A percentile compares a stretch with the other conserved stretches of the same genome.
Evolutionary conservation across 2,329 filamentous ascomycete genomes (phyloP).

Genomic region (Penicillium glabrum): DNA sequence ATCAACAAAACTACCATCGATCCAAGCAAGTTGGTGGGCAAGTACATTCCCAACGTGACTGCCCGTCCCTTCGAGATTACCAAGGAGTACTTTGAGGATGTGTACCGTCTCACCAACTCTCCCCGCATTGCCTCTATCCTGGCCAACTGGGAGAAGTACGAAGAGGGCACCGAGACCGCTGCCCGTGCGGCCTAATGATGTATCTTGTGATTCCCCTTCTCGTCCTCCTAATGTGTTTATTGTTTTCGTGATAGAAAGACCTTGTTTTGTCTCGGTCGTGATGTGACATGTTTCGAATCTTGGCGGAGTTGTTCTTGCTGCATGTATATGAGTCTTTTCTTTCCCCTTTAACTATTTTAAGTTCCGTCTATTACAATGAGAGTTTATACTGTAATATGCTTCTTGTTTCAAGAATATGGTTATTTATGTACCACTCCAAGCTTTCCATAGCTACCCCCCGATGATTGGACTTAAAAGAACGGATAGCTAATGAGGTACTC

Average conservation of each 20-base stretch:
- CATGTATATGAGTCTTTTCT: conserved; percentile 21
- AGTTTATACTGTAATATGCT: too few species aligned
- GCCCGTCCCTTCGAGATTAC: conserved; percentile 92
- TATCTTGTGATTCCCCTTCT: conserved; percentile 18
- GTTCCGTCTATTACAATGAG: not conserved
- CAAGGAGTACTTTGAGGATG: conserved; percentile 99
- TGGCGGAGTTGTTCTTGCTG: conserved; percentile 20
- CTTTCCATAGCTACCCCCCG: too few species aligned
- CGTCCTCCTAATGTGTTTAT: conserved; percentile 13
- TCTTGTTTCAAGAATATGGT: too few species aligned
- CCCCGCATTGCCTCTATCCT: conserved; percentile 58
- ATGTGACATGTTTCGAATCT: conserved; percentile 25
- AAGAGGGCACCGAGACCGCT: conserved; percentile 36
- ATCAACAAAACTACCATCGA: conserved; percentile 99
- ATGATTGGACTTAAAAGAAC: too few species aligned
- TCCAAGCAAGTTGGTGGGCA: conserved; percentile 91
- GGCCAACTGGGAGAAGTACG: conserved; percentile 81
- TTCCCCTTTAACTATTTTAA: not conserved
- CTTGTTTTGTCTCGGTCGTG: conserved; percentile 17
- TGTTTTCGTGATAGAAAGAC: conserved; percentile 23
- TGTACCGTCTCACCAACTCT: conserved; percentile 87
- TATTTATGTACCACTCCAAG: too few species aligned
- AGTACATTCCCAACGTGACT: conserved; percentile 99
- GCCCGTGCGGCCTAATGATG: conserved; percentile 20
- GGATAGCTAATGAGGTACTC: too few species aligned